These are phyloP conservation scores for Acanthamoeba sp. DNA, from an alignment of 208 protist species.

Conservation along the genomic window DNA sequence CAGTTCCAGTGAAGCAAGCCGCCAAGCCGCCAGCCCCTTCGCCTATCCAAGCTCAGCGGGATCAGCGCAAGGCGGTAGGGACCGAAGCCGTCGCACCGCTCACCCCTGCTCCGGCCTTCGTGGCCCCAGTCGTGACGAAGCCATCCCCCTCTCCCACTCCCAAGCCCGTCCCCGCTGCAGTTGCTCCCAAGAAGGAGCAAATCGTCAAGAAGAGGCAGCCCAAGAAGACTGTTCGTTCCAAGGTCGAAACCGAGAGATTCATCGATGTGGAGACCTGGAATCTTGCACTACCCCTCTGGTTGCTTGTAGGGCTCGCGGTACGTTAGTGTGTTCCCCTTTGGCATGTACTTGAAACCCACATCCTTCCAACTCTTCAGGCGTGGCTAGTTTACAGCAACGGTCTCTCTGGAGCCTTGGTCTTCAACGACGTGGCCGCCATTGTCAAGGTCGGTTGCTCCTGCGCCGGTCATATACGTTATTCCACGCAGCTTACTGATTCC, in stretches of 20 bases:
- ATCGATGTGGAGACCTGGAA: neutral
- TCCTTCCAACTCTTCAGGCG: neutral
- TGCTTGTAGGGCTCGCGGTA: conserved; percentile 39
- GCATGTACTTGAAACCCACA: neutral
- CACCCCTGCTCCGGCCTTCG: neutral
- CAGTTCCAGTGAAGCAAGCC: no score
- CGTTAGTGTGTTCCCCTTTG: neutral
- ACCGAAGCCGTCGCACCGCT: neutral
- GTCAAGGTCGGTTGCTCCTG: neutral
- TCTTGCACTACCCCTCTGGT: neutral
- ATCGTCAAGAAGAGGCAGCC: neutral
- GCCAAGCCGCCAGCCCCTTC: neutral
- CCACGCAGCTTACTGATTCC: neutral
- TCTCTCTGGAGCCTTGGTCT: conserved; percentile 10
- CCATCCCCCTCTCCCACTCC: neutral
- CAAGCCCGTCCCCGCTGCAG: no score
- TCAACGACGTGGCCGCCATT: neutral
- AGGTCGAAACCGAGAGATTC: neutral
- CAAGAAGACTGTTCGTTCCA: neutral
- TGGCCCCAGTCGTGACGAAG: neutral
- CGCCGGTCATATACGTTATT: neutral
- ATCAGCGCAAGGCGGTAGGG: neutral
- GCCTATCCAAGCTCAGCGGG: neutral
- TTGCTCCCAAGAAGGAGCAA: neutral
- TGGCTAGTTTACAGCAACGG: conserved; percentile 65